Evolutionary conservation across 2,329 filamentous ascomycete species (phyloP), one percentile per base, ranked within the genome.

Genomic region (Xylariaceae sp.): DNA sequence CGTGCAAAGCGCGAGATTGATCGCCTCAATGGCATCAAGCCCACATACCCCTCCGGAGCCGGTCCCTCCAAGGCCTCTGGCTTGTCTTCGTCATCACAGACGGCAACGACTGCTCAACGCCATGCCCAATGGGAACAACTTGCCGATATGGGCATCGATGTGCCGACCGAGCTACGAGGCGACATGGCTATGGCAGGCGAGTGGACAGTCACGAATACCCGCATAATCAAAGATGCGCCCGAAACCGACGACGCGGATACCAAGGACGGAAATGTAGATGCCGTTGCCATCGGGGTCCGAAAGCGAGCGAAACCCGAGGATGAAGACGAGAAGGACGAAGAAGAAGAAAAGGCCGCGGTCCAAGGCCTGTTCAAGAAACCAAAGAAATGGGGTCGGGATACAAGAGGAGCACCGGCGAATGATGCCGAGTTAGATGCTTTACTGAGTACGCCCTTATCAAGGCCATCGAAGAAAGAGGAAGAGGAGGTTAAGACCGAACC

Each of bases 131-230:
- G 95, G 62, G 85, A 90, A 55, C 90, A 97, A 68, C 75, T 99
- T 11, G 90, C 87, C 5, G 88, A 87, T 33, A 80, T 99, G 77
- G 94, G 94, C 0, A 83, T 99, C 43, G 82, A 83, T 42, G 81
- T 97, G 47, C 94, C 94, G 1, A 84, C 89, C 40, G 84, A 87
- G 57, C 83, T 89, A 49, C 77, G 89, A 51, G 76, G 80, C 2
- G 89, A 94, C 52, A 83, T 96, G 81, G 90, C 91, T 5, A 83
- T 96, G 74, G 85, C 86, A 4, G 90, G 94, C 31, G 88, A 95
- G 46, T 99, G 92, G 92, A 83, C 89, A 0, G 80, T 85, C 11
- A 84, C 81, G 51, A 82, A 80, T 6, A 80, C 89, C 38, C 76
- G 82, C 40, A 75, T 82, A 4, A 69, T 85, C 18, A 70, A 76